phyloP scores from a whole-genome alignment of 192 early-diverging fungal genomes.

The Podochytrium sp. region DNA sequence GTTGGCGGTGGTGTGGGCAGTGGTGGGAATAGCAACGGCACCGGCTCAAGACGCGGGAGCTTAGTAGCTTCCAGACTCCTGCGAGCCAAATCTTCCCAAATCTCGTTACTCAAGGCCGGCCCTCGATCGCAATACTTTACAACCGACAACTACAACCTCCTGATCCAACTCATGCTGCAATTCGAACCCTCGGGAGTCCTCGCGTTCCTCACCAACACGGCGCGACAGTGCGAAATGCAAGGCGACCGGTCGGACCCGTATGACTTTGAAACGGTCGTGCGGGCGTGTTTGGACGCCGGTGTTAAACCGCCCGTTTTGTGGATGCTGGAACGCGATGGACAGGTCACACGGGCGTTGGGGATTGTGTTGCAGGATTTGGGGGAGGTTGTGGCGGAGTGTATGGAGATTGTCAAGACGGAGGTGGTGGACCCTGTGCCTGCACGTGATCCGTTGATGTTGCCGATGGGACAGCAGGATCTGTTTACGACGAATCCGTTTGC shows the following conservation, averaged over 20 bases:
- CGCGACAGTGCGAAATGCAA: neutral
- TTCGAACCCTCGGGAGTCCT: slow-evolving; percentile 33
- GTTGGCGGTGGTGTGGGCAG: neutral
- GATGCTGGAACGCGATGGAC: slow-evolving; percentile 44
- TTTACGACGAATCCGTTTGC: slow-evolving; percentile 19
- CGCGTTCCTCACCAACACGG: slow-evolving; percentile 28
- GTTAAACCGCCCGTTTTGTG: slow-evolving; percentile 40
- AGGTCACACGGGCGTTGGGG: slow-evolving; percentile 36
- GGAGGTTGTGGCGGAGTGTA: neutral
- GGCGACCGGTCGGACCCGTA: slow-evolving; percentile 34
- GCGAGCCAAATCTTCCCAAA: neutral
- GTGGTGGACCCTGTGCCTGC: neutral
- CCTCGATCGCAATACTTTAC: slow-evolving; percentile 5
- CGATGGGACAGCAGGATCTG: neutral
- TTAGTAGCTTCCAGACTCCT: neutral
- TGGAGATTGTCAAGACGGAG: slow-evolving; percentile 6
- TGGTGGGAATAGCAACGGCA: no score
- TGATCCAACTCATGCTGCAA: slow-evolving; percentile 37
- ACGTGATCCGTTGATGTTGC: neutral
- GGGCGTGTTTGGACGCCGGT: slow-evolving; percentile 29
- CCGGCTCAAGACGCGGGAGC: neutral
- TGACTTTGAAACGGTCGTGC: slow-evolving; percentile 37
- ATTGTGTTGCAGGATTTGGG: slow-evolving; percentile 26
- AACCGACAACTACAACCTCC: slow-evolving; percentile 31
- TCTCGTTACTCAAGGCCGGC: neutral